Evolutionary conservation across 495 filamentous ascomycete genomes (phyloP).

Genomic region (Clohesyomyces aquaticus): DNA sequence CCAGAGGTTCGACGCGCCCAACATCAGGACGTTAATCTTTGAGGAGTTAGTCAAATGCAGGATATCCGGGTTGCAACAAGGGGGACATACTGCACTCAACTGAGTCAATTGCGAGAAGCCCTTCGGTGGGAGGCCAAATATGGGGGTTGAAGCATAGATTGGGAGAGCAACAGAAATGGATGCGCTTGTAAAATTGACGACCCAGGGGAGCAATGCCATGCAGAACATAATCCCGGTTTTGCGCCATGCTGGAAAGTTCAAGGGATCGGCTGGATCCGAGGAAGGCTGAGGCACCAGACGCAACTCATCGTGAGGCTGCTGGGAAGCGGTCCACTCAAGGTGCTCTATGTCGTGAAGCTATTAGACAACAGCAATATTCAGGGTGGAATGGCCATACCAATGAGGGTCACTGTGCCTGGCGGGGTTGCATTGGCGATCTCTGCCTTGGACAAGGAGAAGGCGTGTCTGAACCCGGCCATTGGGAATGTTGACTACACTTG

Average conservation of each 20-base stretch:
- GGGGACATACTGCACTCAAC: slow-evolving; percentile 6
- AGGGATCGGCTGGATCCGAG: slow-evolving; percentile 16
- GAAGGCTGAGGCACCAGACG: slow-evolving; percentile 23
- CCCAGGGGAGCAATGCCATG: slow-evolving; percentile 9
- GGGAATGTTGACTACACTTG: background rate
- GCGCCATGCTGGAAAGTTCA: slow-evolving; percentile 5
- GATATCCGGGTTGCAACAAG: too few species aligned
- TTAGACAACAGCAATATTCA: too few species aligned
- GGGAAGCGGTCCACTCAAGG: slow-evolving; percentile 11
- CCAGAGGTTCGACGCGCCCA: slow-evolving; percentile 40
- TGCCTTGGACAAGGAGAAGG: slow-evolving; percentile 10
- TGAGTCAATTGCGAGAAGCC: background rate
- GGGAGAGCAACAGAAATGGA: slow-evolving; percentile 20
- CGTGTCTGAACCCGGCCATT: slow-evolving; percentile 5
- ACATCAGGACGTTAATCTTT: slow-evolving; percentile 42
- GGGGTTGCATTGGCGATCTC: slow-evolving; percentile 20
- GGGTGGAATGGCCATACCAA: too few species aligned
- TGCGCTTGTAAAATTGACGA: slow-evolving; percentile 19
- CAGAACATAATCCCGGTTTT: slow-evolving; percentile 3
- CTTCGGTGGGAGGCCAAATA: slow-evolving; percentile 13
- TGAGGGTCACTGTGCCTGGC: slow-evolving; percentile 22
- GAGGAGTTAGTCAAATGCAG: too few species aligned
- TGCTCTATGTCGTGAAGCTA: slow-evolving; percentile 8
- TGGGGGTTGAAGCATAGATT: slow-evolving; percentile 8
- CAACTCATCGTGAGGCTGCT: slow-evolving; percentile 9